Percentiles rank a stretch among this genome's conserved stretches.
Evolutionary conservation across 169 alveolate species (phyloP).

Genomic region (Plasmodium gallinaceum): DNA sequence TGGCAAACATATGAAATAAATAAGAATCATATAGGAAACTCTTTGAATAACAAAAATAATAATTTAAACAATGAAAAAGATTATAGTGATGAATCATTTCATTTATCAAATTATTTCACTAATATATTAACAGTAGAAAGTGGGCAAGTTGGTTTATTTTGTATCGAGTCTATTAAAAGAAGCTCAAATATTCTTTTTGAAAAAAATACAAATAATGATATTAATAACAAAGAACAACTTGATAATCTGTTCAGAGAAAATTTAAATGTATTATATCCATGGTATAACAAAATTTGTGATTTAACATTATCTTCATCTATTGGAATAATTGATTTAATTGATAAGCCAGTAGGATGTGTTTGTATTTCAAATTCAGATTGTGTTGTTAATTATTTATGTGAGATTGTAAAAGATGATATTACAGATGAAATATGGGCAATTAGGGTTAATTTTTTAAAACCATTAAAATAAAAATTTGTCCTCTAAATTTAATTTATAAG

Average conservation of each 20-base stretch:
- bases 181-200: slow-evolving; percentile 44
- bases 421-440: slow-evolving; percentile 77
- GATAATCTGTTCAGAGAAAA: slow-evolving; percentile 38
- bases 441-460: slow-evolving; percentile 62
- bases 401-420: slow-evolving; percentile 63
- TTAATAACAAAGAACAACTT: slow-evolving; percentile 55
- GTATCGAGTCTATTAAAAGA: slow-evolving; percentile 78
- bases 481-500: too few species aligned
- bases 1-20: slow-evolving; percentile 80
- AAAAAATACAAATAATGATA: slow-evolving; percentile 17
- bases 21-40: slow-evolving; percentile 30
- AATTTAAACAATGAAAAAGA: background rate
- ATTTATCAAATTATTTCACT: slow-evolving; percentile 53
- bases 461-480: slow-evolving; percentile 30
- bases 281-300: slow-evolving; percentile 75
- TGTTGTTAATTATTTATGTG: slow-evolving; percentile 72
- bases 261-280: slow-evolving; percentile 54
- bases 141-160: slow-evolving; percentile 82
- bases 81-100: slow-evolving; percentile 2
- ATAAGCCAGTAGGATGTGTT: slow-evolving; percentile 77
- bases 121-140: slow-evolving; percentile 73
- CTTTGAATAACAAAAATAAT: background rate
- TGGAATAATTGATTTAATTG: slow-evolving; percentile 57
- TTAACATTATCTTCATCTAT: slow-evolving; percentile 55
- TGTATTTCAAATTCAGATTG: slow-evolving; percentile 67